phyloP scores from a whole-genome alignment of 2,329 filamentous ascomycete species.

The Fusarium duplospermum region DNA sequence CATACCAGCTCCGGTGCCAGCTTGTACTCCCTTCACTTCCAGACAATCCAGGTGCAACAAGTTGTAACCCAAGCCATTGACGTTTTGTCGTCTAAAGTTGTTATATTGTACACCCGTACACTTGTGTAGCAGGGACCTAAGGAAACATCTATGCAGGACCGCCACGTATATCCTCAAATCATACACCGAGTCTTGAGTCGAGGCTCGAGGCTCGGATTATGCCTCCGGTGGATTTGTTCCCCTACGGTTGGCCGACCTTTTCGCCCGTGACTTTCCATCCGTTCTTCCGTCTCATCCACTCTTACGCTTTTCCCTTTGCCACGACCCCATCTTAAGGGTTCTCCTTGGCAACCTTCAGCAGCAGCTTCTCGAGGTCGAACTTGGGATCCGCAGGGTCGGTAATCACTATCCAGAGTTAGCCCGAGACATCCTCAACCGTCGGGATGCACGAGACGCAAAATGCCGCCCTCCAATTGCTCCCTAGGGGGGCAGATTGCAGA shows the following conservation, averaged over 20 bases:
- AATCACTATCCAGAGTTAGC: conserved; percentile 47
- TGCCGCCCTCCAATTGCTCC: conserved; percentile 25
- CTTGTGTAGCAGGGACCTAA: conserved; percentile 56
- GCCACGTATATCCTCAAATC: conserved; percentile 54
- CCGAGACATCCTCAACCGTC: conserved; percentile 1
- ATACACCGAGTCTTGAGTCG: conserved; percentile 47
- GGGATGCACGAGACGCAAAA: conserved; percentile 4
- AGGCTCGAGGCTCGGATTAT: conserved; percentile 47
- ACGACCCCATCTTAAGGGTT: conserved; percentile 56
- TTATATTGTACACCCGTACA: conserved; percentile 67
- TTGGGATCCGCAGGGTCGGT: conserved; percentile 83
- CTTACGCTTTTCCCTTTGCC: conserved; percentile 19
- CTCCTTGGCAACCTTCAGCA: conserved; percentile 71
- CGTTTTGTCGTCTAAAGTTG: conserved; percentile 58
- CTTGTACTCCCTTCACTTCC: conserved; percentile 1
- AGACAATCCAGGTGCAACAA: conserved; percentile 13
- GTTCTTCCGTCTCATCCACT: conserved; percentile 45
- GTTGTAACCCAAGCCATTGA: conserved; percentile 34
- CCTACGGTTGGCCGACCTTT: conserved; percentile 40
- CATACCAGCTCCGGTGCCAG: not conserved
- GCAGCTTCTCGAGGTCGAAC: conserved; percentile 91
- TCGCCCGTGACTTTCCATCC: conserved; percentile 40
- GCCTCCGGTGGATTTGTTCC: conserved; percentile 39
- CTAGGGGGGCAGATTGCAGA: not conserved
- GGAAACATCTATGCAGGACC: conserved; percentile 63